Evolutionary conservation across 495 filamentous ascomycete genomes (phyloP).

Genomic region (Venustampulla echinocandica): DNA sequence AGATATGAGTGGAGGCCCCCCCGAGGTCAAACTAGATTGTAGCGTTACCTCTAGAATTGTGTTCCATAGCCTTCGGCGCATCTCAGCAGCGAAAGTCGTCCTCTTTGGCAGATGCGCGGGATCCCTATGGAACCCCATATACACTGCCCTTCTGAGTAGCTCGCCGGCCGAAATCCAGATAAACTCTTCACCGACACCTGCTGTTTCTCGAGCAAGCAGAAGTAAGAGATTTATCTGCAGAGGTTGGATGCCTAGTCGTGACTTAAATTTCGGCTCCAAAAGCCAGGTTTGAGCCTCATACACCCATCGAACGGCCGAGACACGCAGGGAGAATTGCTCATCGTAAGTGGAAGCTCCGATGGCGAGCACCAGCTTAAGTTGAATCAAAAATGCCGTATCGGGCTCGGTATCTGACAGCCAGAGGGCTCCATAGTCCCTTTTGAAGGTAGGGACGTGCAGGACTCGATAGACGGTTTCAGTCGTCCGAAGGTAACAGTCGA

Average conservation of each 20-base stretch:
- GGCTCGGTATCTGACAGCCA: conserved; percentile 26
- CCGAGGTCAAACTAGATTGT: conserved; percentile 50
- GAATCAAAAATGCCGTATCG: conserved; percentile 33
- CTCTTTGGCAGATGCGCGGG: conserved; percentile 34
- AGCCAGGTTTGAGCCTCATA: conserved; percentile 50
- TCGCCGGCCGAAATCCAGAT: conserved; percentile 51
- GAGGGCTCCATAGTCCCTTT: conserved; percentile 35
- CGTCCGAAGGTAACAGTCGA: conserved; percentile 37
- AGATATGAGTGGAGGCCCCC: conserved; percentile 47
- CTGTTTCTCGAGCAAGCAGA: conserved; percentile 48
- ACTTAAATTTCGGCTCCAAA: conserved; percentile 40
- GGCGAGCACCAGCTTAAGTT: conserved; percentile 45
- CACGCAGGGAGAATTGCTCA: conserved; percentile 15
- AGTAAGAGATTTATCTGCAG: conserved; percentile 51
- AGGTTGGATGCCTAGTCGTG: conserved; percentile 40
- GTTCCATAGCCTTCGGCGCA: conserved; percentile 60
- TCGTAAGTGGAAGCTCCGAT: conserved; percentile 40
- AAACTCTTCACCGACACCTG: conserved; percentile 45
- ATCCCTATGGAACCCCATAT: conserved; percentile 54
- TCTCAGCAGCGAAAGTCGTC: conserved; percentile 47
- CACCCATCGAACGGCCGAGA: conserved; percentile 32
- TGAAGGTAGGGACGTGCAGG: conserved; percentile 49
- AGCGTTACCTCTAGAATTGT: conserved; percentile 53
- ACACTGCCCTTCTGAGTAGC: conserved; percentile 47
- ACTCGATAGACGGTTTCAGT: conserved; percentile 42